A percentile compares a stretch with the other conserved stretches of the same genome.
These are phyloP conservation scores for Cryphonectria japonica DNA, from an alignment of 2,329 filamentous ascomycete genomes.

Conservation along the genomic window DNA sequence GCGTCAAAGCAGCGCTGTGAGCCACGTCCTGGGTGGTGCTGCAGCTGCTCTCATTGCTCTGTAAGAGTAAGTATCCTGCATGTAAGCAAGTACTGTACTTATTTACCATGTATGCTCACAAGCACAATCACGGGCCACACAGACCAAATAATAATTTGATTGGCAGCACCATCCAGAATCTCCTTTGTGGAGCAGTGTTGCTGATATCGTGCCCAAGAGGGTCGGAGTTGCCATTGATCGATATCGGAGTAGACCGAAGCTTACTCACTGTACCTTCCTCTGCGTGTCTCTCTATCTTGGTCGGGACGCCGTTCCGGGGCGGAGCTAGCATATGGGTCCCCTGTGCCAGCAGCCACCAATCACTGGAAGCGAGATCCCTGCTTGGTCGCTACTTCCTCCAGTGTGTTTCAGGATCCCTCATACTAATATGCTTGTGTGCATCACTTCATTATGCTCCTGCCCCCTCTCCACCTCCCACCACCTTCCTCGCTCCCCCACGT, in stretches of 20 bases:
- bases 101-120: background rate
- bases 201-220: background rate
- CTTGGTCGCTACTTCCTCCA: background rate
- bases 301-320: slow-evolving; percentile 12
- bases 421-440: background rate
- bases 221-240: background rate
- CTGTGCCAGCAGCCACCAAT: slow-evolving; percentile 4
- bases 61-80: too few relatives aligned
- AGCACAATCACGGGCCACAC: background rate
- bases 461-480: background rate
- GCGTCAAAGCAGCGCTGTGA: background rate
- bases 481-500: background rate
- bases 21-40: background rate
- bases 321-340: slow-evolving; percentile 1
- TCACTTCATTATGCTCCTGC: background rate
- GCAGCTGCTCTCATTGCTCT: background rate
- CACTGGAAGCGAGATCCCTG: background rate
- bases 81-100: background rate
- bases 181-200: slow-evolving; percentile 3
- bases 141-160: background rate
- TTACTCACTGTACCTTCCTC: background rate
- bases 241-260: slow-evolving; percentile 16
- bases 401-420: slow-evolving; percentile 17
- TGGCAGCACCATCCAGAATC: background rate
- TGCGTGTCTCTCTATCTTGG: background rate